A percentile compares a stretch with the other conserved stretches of the same genome.
These are phyloP conservation scores for Talaromyces sp. DNA, from an alignment of 2,329 filamentous ascomycete species.

Conservation along the genomic window DNA sequence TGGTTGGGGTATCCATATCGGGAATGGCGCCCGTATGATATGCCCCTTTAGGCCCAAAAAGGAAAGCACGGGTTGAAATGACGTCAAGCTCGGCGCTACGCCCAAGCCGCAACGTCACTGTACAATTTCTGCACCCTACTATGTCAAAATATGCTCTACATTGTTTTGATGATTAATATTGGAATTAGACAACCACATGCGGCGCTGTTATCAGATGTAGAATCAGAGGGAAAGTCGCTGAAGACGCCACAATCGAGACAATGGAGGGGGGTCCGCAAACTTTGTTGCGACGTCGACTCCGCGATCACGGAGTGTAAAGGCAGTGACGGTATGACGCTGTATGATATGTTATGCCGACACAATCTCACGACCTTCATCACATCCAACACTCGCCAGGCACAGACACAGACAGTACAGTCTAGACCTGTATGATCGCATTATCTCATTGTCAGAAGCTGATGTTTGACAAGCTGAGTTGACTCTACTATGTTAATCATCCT, in stretches of 20 bases:
- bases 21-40: background rate
- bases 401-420: background rate
- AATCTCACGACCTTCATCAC: background rate
- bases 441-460: background rate
- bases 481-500: background rate
- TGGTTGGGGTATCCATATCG: background rate
- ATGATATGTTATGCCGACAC: background rate
- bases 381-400: background rate
- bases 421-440: background rate
- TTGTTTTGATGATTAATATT: background rate
- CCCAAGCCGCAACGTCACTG: background rate
- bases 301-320: no score
- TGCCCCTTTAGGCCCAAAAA: background rate
- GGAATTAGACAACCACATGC: no score
- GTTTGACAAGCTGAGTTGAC: background rate
- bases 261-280: background rate
- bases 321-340: background rate
- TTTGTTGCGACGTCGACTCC: background rate
- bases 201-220: background rate
- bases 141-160: background rate
- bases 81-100: background rate
- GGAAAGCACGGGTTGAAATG: background rate
- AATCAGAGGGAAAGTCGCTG: background rate
- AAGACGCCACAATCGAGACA: background rate
- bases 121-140: background rate